Evolutionary conservation across 495 filamentous ascomycete genomes (phyloP), one percentile per base, ranked within the genome.

Genomic region (Lichenothelia convexa): DNA sequence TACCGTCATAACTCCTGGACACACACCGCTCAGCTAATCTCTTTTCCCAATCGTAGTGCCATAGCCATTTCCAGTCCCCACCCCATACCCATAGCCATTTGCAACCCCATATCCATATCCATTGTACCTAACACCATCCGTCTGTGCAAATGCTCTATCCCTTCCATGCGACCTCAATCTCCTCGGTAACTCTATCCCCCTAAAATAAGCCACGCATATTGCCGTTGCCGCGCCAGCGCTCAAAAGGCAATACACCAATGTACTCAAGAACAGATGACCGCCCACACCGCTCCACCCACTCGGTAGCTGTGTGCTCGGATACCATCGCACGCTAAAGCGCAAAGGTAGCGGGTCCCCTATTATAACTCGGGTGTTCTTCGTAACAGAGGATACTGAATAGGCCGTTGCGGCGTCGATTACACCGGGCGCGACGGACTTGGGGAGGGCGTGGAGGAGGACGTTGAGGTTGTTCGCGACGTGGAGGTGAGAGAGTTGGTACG

Each of bases 401-500:
- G 86, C 89, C 3, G 80, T 76, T 15, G 77, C 84, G 18, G 81
- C 71, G 42, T 78, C 84, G 27, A 97, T 69, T 4, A 81, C 71
- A 24, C 82, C 85, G 12, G 66, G 68, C 46, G 56, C 36, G 41
- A 58, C 13, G 33, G 49, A 11, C 47, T 52, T 37, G 30, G 62
- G 58, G 13, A 71, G 72, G 41, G 75, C 83, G 51, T 93, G 84
- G 44, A 89, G 61, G 16, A 93, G 60, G 44, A 93, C 70, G 54
- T 94, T 94, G 54, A 97, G 67, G 42, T 77, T 69, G 6, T 85
- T 85, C 53, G 74, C 75, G 49, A 97, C 75, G 61, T 97, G 89
- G 43, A 97, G 63, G 52, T 97, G 89, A 48, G 73, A 80, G 21
- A 75, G 65, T 51, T 97, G 87, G 15, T 95, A 65, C 0, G 80